These are phyloP conservation scores for Fusarium citri DNA, from an alignment of 2,329 filamentous ascomycete species.

Conservation along the genomic window DNA sequence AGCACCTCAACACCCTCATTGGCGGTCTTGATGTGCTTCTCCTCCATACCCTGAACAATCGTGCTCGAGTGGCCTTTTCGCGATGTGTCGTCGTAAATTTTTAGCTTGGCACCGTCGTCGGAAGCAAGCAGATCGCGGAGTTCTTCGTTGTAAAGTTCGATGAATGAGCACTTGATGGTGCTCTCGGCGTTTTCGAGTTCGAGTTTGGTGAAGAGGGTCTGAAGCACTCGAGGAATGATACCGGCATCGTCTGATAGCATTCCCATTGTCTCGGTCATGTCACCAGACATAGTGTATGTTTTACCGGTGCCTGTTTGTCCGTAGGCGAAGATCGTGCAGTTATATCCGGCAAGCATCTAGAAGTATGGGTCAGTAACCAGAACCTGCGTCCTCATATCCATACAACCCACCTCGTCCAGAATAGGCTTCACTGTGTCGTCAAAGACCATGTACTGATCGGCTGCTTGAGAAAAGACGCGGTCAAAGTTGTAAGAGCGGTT, in stretches of 20 bases:
- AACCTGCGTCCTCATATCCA: background rate
- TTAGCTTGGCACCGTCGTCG: conserved; percentile 87
- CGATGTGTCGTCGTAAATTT: conserved; percentile 92
- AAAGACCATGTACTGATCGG: conserved; percentile 93
- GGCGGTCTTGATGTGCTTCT: conserved; percentile 89
- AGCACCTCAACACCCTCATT: conserved; percentile 88
- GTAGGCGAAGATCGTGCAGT: conserved; percentile 99
- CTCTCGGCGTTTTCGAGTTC: conserved; percentile 83
- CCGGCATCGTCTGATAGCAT: conserved; percentile 91
- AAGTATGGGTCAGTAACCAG: conserved; percentile 4
- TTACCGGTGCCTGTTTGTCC: conserved; percentile 98
- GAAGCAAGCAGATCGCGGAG: conserved; percentile 86
- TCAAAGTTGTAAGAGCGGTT: conserved; percentile 98
- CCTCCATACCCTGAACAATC: conserved; percentile 97
- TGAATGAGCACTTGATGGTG: conserved; percentile 97
- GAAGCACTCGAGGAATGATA: conserved; percentile 91
- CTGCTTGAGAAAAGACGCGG: conserved; percentile 94
- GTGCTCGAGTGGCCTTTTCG: conserved; percentile 88
- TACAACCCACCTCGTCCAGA: conserved; percentile 79
- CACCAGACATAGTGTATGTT: conserved; percentile 99
- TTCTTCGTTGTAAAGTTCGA: conserved; percentile 98
- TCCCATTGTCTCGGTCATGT: conserved; percentile 89
- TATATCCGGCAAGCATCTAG: conserved; percentile 92
- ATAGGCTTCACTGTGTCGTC: conserved; percentile 96
- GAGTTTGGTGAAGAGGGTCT: conserved; percentile 87